Conservation (phyloP, 2,329 filamentous ascomycete species). For the Colletotrichum agaves region DNA sequence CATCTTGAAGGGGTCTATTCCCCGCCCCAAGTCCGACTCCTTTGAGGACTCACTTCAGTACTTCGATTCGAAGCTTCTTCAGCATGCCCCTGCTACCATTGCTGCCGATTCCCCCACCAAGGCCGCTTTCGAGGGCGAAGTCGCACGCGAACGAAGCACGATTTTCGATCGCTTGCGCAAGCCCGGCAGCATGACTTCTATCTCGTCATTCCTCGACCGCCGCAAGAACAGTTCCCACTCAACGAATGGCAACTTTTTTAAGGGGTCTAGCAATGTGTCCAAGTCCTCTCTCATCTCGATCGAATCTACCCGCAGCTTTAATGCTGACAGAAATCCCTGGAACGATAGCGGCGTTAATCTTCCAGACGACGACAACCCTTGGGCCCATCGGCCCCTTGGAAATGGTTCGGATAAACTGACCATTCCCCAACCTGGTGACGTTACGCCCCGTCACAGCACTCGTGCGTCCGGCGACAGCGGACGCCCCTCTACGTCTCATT, state of each 20-base stretch:
- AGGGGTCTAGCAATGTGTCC: conserved; percentile 88
- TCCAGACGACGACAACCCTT: conserved; percentile 83
- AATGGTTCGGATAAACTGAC: conserved; percentile 74
- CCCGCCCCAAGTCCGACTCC: conserved; percentile 97
- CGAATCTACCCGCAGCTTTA: conserved; percentile 90
- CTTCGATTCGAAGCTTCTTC: conserved; percentile 96
- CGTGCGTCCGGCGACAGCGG: conserved; percentile 91
- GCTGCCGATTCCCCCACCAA: conserved; percentile 91
- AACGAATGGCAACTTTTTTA: conserved; percentile 86
- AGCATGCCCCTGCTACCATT: conserved; percentile 85
- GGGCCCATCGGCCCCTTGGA: conserved; percentile 70
- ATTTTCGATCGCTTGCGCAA: conserved; percentile 95
- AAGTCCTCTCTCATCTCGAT: conserved; percentile 97
- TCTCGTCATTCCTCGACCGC: conserved; percentile 94
- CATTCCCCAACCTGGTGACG: conserved; percentile 79
- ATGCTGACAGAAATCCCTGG: conserved; percentile 95
- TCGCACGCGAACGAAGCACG: conserved; percentile 79
- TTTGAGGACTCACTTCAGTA: conserved; percentile 97
- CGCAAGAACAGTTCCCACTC: conserved; percentile 94
- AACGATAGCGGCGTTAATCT: conserved; percentile 97
- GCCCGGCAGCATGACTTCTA: conserved; percentile 92
- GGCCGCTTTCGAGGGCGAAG: conserved; percentile 82
- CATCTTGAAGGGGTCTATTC: conserved; percentile 92
- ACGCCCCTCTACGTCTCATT: conserved; percentile 93
- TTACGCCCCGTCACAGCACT: conserved; percentile 84